Conservation (phyloP, 1,284 basidiomycete genomes). For the Leccinum olivaceoglutinosum region DNA sequence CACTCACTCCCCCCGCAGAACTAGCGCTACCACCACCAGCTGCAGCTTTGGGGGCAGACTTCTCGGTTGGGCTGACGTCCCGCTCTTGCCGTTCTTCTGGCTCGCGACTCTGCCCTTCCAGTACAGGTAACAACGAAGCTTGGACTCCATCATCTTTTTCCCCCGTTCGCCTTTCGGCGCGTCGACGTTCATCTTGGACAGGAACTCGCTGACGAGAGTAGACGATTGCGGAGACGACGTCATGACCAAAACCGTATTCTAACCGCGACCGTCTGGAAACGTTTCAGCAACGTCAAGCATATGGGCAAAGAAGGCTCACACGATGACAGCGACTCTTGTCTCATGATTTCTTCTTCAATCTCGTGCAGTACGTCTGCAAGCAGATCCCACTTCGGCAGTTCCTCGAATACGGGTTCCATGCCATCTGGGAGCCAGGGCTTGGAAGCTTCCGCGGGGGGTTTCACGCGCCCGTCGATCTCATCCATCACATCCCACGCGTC, state of each 20-base stretch:
- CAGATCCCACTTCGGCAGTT: conserved; percentile 92
- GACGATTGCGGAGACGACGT: conserved; percentile 78
- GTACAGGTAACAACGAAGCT: conserved; percentile 69
- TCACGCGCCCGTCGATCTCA: conserved; percentile 47
- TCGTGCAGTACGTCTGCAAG: conserved; percentile 85
- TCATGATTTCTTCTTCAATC: conserved; percentile 83
- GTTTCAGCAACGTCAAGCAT: not conserved
- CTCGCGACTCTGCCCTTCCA: conserved; percentile 66
- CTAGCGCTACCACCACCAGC: not conserved
- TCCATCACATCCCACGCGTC: conserved; percentile 63
- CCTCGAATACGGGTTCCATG: conserved; percentile 86
- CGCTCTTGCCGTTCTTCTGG: conserved; percentile 16
- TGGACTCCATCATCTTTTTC: conserved; percentile 72
- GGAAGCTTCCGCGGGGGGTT: conserved; percentile 11
- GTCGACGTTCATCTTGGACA: conserved; percentile 57
- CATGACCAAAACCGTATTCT: conserved; percentile 85
- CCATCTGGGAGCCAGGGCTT: conserved; percentile 68
- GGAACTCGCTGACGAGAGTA: conserved; percentile 72
- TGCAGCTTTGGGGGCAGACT: conserved; percentile 4
- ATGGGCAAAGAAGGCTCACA: conserved; percentile 23
- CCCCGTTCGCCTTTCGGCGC: conserved; percentile 57
- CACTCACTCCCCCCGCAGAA: conserved; percentile 39
- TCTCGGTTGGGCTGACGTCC: conserved; percentile 4
- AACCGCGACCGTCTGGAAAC: conserved; percentile 46
- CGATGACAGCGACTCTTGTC: conserved; percentile 42